These are phyloP conservation scores for Sporothrix sp. DNA, from an alignment of 2,329 filamentous ascomycete species.

Conservation along the genomic window DNA sequence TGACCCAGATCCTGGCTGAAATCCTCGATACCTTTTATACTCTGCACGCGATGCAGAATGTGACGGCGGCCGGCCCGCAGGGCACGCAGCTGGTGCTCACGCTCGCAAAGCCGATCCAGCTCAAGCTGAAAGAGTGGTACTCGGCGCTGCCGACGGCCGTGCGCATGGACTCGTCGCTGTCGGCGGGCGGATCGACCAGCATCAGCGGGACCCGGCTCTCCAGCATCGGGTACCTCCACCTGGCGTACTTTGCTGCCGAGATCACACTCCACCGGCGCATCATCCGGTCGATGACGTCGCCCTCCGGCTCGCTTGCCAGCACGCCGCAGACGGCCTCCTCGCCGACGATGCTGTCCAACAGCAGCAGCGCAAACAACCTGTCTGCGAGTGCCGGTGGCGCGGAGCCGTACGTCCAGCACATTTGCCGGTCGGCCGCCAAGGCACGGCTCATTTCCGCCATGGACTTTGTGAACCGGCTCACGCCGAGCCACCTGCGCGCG, in stretches of 20 bases:
- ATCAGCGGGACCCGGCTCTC: constrained; percentile 39
- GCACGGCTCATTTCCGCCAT: constrained; percentile 90
- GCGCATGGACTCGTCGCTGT: constrained; percentile 56
- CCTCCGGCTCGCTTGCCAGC: constrained; percentile 29
- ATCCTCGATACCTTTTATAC: constrained; percentile 79
- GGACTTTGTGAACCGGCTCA: constrained; percentile 92
- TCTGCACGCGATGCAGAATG: constrained; percentile 61
- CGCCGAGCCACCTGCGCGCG: constrained; percentile 72
- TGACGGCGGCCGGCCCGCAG: constrained; percentile 55
- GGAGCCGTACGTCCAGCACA: constrained; percentile 78
- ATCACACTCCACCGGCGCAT: constrained; percentile 89
- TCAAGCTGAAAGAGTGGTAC: constrained; percentile 78
- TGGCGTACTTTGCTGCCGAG: constrained; percentile 88
- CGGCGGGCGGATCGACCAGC: constrained; percentile 27
- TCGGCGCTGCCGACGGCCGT: constrained; percentile 52
- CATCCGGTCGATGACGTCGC: constrained; percentile 62
- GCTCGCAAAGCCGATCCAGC: constrained; percentile 70
- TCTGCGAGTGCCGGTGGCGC: constrained; percentile 28
- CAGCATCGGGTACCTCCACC: constrained; percentile 68
- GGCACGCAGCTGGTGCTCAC: constrained; percentile 64
- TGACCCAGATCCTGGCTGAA: constrained; percentile 67
- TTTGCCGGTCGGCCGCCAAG: constrained; percentile 88
- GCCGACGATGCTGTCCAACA: constrained; percentile 15
- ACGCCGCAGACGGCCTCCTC: constrained; percentile 17
- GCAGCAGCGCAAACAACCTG: constrained; percentile 17